phyloP scores from a whole-genome alignment of 805 yeast genomes.

The Gaillardinia entomophila region DNA sequence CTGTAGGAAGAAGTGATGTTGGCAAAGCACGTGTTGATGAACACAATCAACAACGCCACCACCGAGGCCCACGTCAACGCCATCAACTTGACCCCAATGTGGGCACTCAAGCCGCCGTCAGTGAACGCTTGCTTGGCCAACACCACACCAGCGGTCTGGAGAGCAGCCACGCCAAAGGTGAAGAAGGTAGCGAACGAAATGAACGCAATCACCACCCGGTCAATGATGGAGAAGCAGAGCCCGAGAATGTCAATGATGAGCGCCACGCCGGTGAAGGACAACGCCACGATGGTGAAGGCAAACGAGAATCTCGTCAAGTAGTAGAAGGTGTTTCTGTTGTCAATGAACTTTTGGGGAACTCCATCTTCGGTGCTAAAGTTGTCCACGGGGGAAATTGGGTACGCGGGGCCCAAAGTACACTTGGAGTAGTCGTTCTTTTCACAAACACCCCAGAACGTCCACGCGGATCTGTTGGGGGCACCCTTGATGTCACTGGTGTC shows the following conservation, averaged over 20 bases:
- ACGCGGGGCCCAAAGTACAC: conserved; percentile 61
- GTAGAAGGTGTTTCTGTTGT: conserved; percentile 52
- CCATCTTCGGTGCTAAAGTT: conserved; percentile 54
- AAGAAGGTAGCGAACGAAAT: conserved; percentile 47
- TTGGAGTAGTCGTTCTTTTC: conserved; percentile 50
- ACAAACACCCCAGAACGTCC: conserved; percentile 81
- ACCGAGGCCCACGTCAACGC: conserved; percentile 72
- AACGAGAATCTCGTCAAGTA: conserved; percentile 64
- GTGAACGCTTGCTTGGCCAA: conserved; percentile 69
- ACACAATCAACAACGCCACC: conserved; percentile 44
- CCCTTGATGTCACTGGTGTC: conserved; percentile 53
- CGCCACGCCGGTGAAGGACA: conserved; percentile 59
- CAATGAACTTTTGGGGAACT: conserved; percentile 50
- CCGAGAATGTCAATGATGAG: conserved; percentile 51
- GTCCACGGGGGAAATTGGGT: conserved; percentile 75
- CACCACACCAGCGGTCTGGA: conserved; percentile 75
- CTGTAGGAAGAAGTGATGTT: conserved; percentile 44
- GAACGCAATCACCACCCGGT: conserved; percentile 49
- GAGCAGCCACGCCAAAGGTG: conserved; percentile 56
- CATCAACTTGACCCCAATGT: conserved; percentile 51
- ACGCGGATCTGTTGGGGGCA: conserved; percentile 53
- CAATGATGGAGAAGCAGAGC: conserved; percentile 50
- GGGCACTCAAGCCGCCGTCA: conserved; percentile 36
- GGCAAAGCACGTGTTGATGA: conserved; percentile 48
- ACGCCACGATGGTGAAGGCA: conserved; percentile 54